These are phyloP conservation scores for Dichomitus squalens DNA, from an alignment of 1,284 basidiomycete species.

Conservation along the genomic window DNA sequence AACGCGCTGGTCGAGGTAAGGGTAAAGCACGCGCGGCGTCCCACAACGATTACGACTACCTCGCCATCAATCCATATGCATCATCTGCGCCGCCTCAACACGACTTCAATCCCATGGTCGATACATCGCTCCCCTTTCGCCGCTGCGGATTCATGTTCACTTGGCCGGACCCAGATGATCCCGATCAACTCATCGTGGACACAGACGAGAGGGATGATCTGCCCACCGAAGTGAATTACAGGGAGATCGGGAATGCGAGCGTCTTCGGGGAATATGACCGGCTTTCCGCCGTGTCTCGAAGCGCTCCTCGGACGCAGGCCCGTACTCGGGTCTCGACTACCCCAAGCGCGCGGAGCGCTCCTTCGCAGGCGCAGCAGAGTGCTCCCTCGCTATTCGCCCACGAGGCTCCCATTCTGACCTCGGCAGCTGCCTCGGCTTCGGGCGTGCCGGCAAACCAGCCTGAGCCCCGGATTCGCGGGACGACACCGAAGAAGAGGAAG, in stretches of 20 bases:
- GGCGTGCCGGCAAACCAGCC: background rate
- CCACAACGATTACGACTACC: constrained; percentile 2
- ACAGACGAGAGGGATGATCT: constrained; percentile 18
- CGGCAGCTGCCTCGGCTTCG: background rate
- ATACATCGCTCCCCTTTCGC: constrained; percentile 18
- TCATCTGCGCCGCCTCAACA: background rate
- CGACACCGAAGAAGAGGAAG: background rate
- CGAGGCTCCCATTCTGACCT: too few relatives aligned
- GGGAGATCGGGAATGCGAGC: constrained; percentile 2
- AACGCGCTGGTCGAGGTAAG: constrained; percentile 1
- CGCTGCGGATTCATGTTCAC: constrained; percentile 29
- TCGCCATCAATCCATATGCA: constrained; percentile 7
- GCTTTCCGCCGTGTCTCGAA: background rate
- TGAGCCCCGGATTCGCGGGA: background rate
- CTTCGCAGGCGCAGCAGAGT: background rate
- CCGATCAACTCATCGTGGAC: constrained; percentile 25
- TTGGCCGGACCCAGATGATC: constrained; percentile 33
- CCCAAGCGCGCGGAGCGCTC: background rate
- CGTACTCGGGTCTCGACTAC: background rate
- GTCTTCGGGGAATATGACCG: constrained; percentile 4
- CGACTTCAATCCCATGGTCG: constrained; percentile 12
- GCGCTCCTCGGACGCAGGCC: background rate
- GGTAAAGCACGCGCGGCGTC: constrained; percentile 1
- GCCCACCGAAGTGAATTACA: constrained; percentile 5
- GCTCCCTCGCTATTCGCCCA: background rate